phyloP scores from a whole-genome alignment of 2,329 filamentous ascomycete species.

The Lecanicillium sp. region DNA sequence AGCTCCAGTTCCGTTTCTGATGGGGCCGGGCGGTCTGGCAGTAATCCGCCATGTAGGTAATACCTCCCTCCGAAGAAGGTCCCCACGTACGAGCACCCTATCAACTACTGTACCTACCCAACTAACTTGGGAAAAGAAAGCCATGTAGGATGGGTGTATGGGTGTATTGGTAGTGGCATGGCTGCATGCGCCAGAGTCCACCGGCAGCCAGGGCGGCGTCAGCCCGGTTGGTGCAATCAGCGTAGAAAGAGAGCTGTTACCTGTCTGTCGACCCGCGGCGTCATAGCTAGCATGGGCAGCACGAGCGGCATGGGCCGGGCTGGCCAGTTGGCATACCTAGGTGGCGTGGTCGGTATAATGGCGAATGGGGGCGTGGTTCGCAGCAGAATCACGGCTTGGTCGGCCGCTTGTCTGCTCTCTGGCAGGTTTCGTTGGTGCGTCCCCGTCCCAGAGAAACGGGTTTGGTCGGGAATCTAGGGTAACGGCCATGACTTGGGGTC shows the following conservation, averaged over 20 bases:
- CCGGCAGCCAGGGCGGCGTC: constrained; percentile 1
- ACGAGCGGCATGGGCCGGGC: not conserved
- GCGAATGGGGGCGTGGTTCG: not conserved
- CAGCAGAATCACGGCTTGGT: not conserved
- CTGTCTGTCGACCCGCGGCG: constrained; percentile 2
- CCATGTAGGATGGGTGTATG: constrained; percentile 3
- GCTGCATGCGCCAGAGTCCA: constrained; percentile 3
- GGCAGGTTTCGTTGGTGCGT: not conserved
- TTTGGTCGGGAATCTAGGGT: constrained; percentile 11
- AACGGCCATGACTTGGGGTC: constrained; percentile 12
- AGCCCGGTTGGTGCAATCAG: constrained; percentile 10
- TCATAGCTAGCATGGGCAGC: not conserved
- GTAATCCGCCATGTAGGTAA: constrained; percentile 12
- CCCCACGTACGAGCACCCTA: constrained; percentile 8
- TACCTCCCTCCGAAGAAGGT: constrained; percentile 3
- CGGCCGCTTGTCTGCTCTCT: not conserved
- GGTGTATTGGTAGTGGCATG: constrained; percentile 5
- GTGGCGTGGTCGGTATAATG: too few relatives aligned
- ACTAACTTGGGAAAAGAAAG: too few relatives aligned
- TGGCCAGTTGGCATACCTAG: too few relatives aligned
- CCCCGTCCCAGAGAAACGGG: not conserved
- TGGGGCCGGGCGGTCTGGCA: constrained; percentile 11
- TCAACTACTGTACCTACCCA: too few relatives aligned
- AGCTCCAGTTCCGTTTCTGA: constrained; percentile 9
- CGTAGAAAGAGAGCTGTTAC: not conserved